A percentile compares a stretch with the other conserved stretches of the same genome.
These are phyloP conservation scores for Penicillium aurantiogriseum DNA, from an alignment of 2,329 filamentous ascomycete species.

Conservation along the genomic window DNA sequence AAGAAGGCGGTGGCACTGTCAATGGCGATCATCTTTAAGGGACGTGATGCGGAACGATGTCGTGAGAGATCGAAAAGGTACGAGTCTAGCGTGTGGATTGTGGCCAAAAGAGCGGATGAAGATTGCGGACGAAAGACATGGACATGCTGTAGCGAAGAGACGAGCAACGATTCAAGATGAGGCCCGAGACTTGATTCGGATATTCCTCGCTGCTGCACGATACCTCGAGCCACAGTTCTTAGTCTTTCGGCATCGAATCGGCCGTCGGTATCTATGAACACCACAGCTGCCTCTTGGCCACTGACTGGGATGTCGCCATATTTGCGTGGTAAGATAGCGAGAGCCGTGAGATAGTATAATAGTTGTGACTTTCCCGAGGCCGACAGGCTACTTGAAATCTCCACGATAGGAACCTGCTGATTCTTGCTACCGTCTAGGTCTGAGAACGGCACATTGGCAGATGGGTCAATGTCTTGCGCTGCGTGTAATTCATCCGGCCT, in stretches of 20 bases:
- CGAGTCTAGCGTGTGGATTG: constrained; percentile 46
- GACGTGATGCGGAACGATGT: constrained; percentile 49
- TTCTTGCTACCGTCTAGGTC: constrained; percentile 9
- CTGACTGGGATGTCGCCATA: constrained; percentile 33
- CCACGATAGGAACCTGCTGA: constrained; percentile 44
- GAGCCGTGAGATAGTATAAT: constrained; percentile 55
- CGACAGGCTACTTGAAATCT: constrained; percentile 53
- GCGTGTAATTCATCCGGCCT: neutral
- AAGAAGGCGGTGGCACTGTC: constrained; percentile 57
- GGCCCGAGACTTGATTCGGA: neutral
- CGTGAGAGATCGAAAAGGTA: constrained; percentile 50
- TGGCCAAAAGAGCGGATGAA: constrained; percentile 50
- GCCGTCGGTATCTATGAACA: constrained; percentile 57
- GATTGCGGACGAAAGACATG: constrained; percentile 59
- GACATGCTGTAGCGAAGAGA: constrained; percentile 51
- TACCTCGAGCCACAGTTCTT: constrained; percentile 26
- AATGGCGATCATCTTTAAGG: constrained; percentile 53
- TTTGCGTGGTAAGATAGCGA: constrained; percentile 50
- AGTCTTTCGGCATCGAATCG: constrained; percentile 55
- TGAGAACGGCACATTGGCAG: constrained; percentile 8
- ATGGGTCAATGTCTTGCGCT: neutral
- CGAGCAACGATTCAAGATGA: constrained; percentile 32
- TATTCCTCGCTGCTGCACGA: constrained; percentile 23
- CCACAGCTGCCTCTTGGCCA: constrained; percentile 51
- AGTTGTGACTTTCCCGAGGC: constrained; percentile 59